phyloP scores from a whole-genome alignment of 2,329 filamentous ascomycete genomes.

The Neurospora sp. region DNA sequence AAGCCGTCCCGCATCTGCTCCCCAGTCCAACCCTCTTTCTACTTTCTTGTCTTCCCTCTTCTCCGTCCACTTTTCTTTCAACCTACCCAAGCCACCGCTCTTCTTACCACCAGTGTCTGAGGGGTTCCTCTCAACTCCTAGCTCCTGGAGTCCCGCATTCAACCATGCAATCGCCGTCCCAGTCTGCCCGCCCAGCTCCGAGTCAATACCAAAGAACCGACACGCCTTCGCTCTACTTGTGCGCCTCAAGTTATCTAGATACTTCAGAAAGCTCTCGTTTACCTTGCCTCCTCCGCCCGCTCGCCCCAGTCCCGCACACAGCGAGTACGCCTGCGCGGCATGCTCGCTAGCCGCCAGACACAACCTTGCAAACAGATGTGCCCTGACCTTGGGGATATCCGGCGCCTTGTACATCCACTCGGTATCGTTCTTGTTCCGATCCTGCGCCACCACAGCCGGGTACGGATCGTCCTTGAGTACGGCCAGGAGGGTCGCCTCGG shows the following conservation, averaged over 20 bases:
- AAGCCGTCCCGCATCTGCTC: slow-evolving; percentile 69
- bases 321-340: slow-evolving; percentile 57
- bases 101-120: slow-evolving; percentile 34
- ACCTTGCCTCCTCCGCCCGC: slow-evolving; percentile 38
- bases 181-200: slow-evolving; percentile 70
- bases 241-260: slow-evolving; percentile 63
- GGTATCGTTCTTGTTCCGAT: slow-evolving; percentile 69
- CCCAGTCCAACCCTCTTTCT: slow-evolving; percentile 65
- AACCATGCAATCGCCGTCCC: slow-evolving; percentile 85
- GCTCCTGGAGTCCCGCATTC: slow-evolving; percentile 61
- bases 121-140: slow-evolving; percentile 50
- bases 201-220: slow-evolving; percentile 82
- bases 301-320: slow-evolving; percentile 30
- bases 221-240: slow-evolving; percentile 78
- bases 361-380: slow-evolving; percentile 76
- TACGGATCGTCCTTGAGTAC: slow-evolving; percentile 95
- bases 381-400: slow-evolving; percentile 78
- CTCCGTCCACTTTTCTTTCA: slow-evolving; percentile 68
- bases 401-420: slow-evolving; percentile 97
- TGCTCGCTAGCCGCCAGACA: slow-evolving; percentile 86
- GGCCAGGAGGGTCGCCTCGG: slow-evolving; percentile 81
- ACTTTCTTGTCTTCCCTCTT: slow-evolving; percentile 70
- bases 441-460: slow-evolving; percentile 68
- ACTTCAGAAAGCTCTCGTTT: slow-evolving; percentile 57
- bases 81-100: slow-evolving; percentile 46